These are phyloP conservation scores for Eimeria falciformis DNA, from an alignment of 169 alveolate species.

Conservation along the genomic window DNA sequence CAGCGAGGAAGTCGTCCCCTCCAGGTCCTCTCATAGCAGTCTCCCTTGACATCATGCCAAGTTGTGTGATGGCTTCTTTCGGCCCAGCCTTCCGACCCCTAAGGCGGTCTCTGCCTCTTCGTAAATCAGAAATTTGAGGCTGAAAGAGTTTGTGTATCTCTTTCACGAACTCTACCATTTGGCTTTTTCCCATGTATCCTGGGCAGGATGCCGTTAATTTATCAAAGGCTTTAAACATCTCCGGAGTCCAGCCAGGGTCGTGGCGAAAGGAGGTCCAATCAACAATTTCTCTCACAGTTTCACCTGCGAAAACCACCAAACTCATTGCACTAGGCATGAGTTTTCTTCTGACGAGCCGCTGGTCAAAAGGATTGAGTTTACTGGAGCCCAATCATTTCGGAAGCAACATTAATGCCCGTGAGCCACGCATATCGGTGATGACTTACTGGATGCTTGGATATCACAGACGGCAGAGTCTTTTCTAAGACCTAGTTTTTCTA, in stretches of 20 bases:
- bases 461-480: slow-evolving; percentile 74
- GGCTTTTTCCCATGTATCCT: slow-evolving; percentile 77
- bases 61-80: slow-evolving; percentile 70
- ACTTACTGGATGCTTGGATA: slow-evolving; percentile 69
- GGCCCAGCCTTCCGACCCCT: slow-evolving; percentile 60
- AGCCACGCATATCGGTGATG: too few relatives aligned
- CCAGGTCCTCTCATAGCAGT: not conserved
- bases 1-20: slow-evolving; percentile 9
- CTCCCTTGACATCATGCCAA: slow-evolving; percentile 58
- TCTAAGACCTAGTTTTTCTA: slow-evolving; percentile 60
- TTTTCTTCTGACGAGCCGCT: too few relatives aligned
- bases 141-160: slow-evolving; percentile 74
- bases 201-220: slow-evolving; percentile 73
- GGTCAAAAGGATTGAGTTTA: too few relatives aligned
- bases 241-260: slow-evolving; percentile 75
- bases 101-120: slow-evolving; percentile 74
- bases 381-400: too few relatives aligned
- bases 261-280: slow-evolving; percentile 75
- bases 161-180: slow-evolving; percentile 72
- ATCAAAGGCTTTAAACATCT: slow-evolving; percentile 68
- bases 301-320: slow-evolving; percentile 47
- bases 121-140: slow-evolving; percentile 76
- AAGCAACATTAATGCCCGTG: too few relatives aligned
- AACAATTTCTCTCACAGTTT: slow-evolving; percentile 57
- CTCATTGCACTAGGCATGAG: not conserved